Base-by-base conservation (phyloP, 139 green algal genomes). In the Pleodorina starrii region DNA sequence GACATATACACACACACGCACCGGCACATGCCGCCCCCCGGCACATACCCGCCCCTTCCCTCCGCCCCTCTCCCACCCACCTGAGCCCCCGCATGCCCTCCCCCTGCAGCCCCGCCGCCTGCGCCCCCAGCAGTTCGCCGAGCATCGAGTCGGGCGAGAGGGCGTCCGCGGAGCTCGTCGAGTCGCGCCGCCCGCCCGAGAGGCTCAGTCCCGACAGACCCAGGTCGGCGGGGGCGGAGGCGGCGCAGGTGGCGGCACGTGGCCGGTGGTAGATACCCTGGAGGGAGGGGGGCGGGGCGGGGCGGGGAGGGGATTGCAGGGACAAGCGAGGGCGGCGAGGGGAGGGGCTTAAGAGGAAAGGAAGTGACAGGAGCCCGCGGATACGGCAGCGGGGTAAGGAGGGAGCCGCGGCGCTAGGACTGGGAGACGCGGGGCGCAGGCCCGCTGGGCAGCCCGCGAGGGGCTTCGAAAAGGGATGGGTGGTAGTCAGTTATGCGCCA, bases 201-300 rank as follows among this genome's bases (percentile, higher is more conserved):
- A 69, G 25, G 1, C 46, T n/a, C 76, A 84, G 46, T 7, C 75
- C 75, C 9, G 29, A 63, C 48, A 84, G n/a, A 23, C 59, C 51
- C 40, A 63, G 60, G 44, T 89, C 63, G 16, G 85, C 71, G 36
- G 59, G 85, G 19, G 63, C 50, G 38, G 85, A 84, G 43, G n/a
- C 44, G 36, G 72, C 76, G 71, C 73, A 77, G 42, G 36, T 60
- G 23, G 68, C 63, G 40, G 88, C 71, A 9, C 77, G 54, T 5
- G 68, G 40, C 1, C 60, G 88, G 88, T 89, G 79, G 68, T 91
- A 91, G 40, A 91, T 91, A 69, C 54, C 88, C 88, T 91, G 88
- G 10, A 38, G 5, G n/a, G n/a, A n/a, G n/a, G n/a, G n/a, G n/a
- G n/a, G n/a, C n/a, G n/a, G n/a, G n/a, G n/a, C n/a, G n/a, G n/a